A percentile compares a stretch with the other conserved stretches of the same genome.
phyloP scores from a whole-genome alignment of 495 filamentous ascomycete genomes.

The Annulohypoxylon bovei region DNA sequence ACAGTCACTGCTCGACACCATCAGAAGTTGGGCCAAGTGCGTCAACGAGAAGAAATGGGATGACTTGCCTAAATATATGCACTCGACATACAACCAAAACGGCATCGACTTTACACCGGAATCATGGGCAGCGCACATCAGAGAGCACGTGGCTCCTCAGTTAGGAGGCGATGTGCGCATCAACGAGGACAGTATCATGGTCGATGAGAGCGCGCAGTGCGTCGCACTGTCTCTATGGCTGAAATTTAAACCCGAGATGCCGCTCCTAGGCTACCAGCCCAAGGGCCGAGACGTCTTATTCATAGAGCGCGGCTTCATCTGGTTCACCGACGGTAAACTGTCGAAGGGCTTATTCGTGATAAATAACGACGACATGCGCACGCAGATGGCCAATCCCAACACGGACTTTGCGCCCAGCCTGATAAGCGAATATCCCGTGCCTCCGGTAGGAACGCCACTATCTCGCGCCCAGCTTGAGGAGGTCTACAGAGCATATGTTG shows the following conservation, averaged over 20 bases:
- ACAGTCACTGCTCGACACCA: constrained; percentile 31
- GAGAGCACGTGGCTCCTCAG: constrained; percentile 23
- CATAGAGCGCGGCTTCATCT: constrained; percentile 31
- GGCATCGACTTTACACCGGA: constrained; percentile 32
- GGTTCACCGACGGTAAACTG: constrained; percentile 35
- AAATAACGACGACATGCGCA: constrained; percentile 37
- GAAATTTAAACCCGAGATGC: constrained; percentile 30
- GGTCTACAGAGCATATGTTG: constrained; percentile 24
- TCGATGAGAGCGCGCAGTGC: constrained; percentile 29
- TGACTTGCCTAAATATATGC: constrained; percentile 28
- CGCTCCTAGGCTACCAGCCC: constrained; percentile 26
- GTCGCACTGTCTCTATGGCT: constrained; percentile 30
- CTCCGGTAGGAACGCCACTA: constrained; percentile 9
- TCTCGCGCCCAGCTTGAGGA: constrained; percentile 27
- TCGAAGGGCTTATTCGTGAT: constrained; percentile 29
- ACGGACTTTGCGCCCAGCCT: constrained; percentile 15
- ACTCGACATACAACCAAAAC: constrained; percentile 33
- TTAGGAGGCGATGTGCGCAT: constrained; percentile 32
- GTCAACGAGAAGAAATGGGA: constrained; percentile 40
- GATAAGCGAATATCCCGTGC: constrained; percentile 30
- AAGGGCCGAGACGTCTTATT: constrained; percentile 28
- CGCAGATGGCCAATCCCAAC: constrained; percentile 23
- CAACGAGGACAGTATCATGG: constrained; percentile 35
- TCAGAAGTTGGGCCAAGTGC: constrained; percentile 24
- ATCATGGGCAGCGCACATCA: constrained; percentile 25